Evolutionary conservation across 1,139 yeast species (phyloP), one percentile per base, ranked within the genome.

Genomic region (Protomyces inundatus): DNA sequence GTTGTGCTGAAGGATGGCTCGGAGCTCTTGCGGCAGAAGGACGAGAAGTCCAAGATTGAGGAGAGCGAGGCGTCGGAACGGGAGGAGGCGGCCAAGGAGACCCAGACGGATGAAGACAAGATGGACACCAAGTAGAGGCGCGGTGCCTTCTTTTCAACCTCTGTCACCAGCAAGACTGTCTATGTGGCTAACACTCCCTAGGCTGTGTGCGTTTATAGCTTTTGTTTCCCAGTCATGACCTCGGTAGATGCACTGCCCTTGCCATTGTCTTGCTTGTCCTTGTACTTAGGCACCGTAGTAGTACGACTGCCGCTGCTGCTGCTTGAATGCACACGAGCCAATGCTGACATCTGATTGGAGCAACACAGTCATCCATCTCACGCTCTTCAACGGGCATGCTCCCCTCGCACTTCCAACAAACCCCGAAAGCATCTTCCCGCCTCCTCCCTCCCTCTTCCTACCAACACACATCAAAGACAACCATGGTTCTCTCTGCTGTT

Each of bases 401-500:
- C 23, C 23, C 23, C 23, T 2, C 23, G n/a, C n/a, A n/a, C n/a
- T n/a, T 23, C 23, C 23, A 23, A 23, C 23, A 23, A 23, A 23
- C 23, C 23, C 23, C 23, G 23, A 23, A 23, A 23, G 23, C 23
- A 23, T 23, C 23, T 42, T 42, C 16, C 23, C 16, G 48, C 48
- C 16, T 40, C 46, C 46, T 55, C 32, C 52, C 55, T 6, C 59
- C 23, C 33, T 12, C 35, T 46, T 32, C 36, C n/a, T 10, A 30
- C 12, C 7, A n/a, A 50, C 54, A 30, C 16, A 50, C 54, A n/a
- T 23, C 23, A 23, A 23, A 10, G 35, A 35, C 55, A 55, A 52
- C 46, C 23, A 66, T 66, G 68, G 67, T 65, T 35, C 39, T 46
- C 14, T 66, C 68, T 42, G 63, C 68, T 37, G 67, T 66, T 16